Evolutionary conservation across 345 rosid species (phyloP), one percentile per base, ranked within the genome.

Genomic region (rapeseed (Brassica napus)): DNA sequence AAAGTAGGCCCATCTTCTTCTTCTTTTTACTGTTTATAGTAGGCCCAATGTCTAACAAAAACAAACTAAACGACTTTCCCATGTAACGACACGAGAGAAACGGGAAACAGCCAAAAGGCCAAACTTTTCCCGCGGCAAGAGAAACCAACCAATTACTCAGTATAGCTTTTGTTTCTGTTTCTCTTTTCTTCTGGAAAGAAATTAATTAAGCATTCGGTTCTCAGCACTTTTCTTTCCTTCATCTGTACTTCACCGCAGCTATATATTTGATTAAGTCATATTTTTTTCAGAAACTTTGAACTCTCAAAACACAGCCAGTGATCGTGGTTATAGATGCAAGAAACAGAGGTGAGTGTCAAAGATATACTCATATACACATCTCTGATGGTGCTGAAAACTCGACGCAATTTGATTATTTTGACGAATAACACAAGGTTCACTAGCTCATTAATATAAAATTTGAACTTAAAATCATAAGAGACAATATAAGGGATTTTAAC

Each of bases 81-180:
- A 18, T 12, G 3, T 6, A 75, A 75, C 73, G 79, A 75, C 66
- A 55, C 59, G 67, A 35, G 55, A n/a, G 44, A 1, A 35, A 37
- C 52, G 60, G 44, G 0, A 47, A 8, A 10, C 4, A 57, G 2
- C 8, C 10, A 28, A 62, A 42, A 62, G 1, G 34, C 62, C 69
- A 2, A 72, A 26, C 76, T 60, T 72, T 73, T 73, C 74, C 80
- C 75, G 70, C 80, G 75, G 75, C 5, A 54, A 69, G 69, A 69
- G 80, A 77, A 49, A 69, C 16, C 70, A 69, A 18, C 61, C 31
- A 69, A 47, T 35, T 35, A 32, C 7, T 76, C 61, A 31, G 3
- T 67, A 15, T n/a, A 21, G 52, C 34, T 68, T 67, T 24, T 2
- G 2, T 37, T 42, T 37, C 31, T 65, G 23, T 21, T 23, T 23